Base-by-base conservation (phyloP, 768 basidiomycete genomes). In the Serendipita indica region DNA sequence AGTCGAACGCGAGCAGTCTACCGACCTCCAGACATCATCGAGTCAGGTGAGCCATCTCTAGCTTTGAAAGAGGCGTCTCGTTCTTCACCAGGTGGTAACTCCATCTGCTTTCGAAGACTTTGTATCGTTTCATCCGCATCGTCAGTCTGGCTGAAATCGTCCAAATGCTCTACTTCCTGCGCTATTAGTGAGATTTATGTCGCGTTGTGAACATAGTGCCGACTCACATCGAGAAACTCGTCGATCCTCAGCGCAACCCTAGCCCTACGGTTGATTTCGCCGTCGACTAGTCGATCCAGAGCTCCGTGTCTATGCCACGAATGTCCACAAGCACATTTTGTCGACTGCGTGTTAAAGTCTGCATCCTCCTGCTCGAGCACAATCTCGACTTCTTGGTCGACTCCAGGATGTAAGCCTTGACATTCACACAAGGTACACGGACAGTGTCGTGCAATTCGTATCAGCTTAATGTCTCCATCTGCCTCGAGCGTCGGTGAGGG, bases 101-200 rank as follows among this genome's bases (percentile, higher is more conserved):
- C 71, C 80, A 89, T 84, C 69, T 86, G 85, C 64, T 80, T 79
- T 61, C 83, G 79, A 59, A 89, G 67, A 16, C 83, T 82, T 27
- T 73, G 65, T 41, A 90, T 80, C 62, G 83, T 81, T 18, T 80
- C 80, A 68, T 90, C 82, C 62, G 83, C 81, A 18, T 80, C 80
- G 68, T 90, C 82, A 12, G 72, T 72, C 68, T 89, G 89, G 49
- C 77, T 74, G 64, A 92, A 92, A 70, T 90, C 84, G n/a, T 86
- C 74, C 7, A 93, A 73, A 65, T 79, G 79, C 49, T 80, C 81
- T 32, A 75, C 77, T 68, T 88, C 87, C 89, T 94, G 66, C 33
- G 57, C 22, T 18, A 22, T 16, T 58, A 52, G 28, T 57, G 18
- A 43, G 5, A 12, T n/a, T 13, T 27, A 45, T 16, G 3, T 39